A percentile compares a stretch with the other conserved stretches of the same genome.
Conservation (phyloP, 306 rosid species). For the Herpetospermum pedunculosum region DNA sequence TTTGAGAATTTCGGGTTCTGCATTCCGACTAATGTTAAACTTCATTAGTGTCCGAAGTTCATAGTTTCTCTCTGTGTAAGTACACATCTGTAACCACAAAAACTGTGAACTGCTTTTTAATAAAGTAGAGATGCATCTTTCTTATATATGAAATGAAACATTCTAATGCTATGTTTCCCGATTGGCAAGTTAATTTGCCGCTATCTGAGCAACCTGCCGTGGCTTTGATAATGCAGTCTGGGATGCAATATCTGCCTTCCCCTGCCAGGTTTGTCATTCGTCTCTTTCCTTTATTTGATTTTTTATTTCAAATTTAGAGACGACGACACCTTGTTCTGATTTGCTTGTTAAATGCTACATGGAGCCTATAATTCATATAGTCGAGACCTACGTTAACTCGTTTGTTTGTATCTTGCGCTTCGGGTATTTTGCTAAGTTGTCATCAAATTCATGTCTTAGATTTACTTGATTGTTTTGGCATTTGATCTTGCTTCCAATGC, state of each 20-base stretch:
- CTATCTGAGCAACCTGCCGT: neutral
- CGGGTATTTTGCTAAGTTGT: neutral
- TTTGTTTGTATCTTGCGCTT: neutral
- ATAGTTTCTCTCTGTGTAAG: neutral
- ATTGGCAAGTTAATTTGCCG: neutral
- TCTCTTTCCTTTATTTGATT: neutral
- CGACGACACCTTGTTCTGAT: neutral
- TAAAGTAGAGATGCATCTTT: neutral
- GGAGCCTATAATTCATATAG: neutral
- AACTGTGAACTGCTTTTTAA: neutral
- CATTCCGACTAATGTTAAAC: neutral
- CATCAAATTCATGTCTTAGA: neutral
- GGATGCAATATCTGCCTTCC: neutral
- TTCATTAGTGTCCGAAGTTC: neutral
- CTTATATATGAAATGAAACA: neutral
- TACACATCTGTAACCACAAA: neutral
- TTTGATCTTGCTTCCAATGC: neutral
- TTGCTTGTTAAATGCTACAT: neutral
- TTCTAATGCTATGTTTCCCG: neutral
- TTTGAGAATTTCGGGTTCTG: neutral
- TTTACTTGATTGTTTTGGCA: neutral
- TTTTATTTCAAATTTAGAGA: neutral
- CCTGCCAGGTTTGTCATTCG: neutral
- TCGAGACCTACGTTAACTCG: neutral
- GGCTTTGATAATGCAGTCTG: neutral